These are phyloP conservation scores for Fibroporia radiculosa DNA, from an alignment of 768 basidiomycete species.

Conservation along the genomic window DNA sequence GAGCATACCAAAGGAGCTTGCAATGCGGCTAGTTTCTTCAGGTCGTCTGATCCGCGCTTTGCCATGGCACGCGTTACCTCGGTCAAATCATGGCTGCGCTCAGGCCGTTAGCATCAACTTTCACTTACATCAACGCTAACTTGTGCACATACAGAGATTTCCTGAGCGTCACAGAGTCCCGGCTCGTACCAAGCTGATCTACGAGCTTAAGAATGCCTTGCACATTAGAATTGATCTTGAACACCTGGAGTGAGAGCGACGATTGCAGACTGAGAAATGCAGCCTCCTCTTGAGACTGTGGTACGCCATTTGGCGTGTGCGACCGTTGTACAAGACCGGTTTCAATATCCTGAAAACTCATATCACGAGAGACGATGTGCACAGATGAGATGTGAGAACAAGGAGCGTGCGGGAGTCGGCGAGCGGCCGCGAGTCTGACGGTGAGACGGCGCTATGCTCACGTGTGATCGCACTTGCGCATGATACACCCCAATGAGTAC, in stretches of 20 bases:
- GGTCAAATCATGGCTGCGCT: conserved; percentile 78
- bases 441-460: no score
- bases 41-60: conserved; percentile 86
- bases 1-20: conserved; percentile 47
- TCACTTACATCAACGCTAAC: background rate
- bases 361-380: conserved; percentile 13
- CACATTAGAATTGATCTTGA: conserved; percentile 98
- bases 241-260: conserved; percentile 84
- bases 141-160: conserved; percentile 72
- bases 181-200: conserved; percentile 84
- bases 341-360: conserved; percentile 49
- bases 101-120: background rate
- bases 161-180: conserved; percentile 72
- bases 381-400: background rate
- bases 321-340: conserved; percentile 29
- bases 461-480: no score
- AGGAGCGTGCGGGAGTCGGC: no score
- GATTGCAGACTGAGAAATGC: conserved; percentile 71
- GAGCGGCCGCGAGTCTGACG: no score
- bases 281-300: conserved; percentile 53
- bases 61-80: conserved; percentile 94
- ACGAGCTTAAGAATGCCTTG: conserved; percentile 93
- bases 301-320: conserved; percentile 18
- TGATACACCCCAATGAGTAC: no score
- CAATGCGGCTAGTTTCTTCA: conserved; percentile 78